Evolutionary conservation across 1,284 basidiomycete species (phyloP), one percentile per base, ranked within the genome.

Genomic region (Boletellus deceptivus): DNA sequence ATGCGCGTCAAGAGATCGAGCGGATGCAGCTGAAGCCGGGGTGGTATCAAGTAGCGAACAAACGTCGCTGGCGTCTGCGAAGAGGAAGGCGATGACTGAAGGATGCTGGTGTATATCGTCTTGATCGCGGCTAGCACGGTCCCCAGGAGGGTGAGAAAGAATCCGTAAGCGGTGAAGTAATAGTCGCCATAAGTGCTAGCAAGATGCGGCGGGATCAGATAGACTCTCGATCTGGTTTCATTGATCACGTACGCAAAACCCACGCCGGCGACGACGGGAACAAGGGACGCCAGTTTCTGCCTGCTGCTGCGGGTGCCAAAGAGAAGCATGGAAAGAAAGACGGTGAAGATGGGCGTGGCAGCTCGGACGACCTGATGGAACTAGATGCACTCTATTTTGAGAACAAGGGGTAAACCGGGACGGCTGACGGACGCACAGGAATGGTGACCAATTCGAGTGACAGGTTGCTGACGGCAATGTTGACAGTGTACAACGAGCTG

Each of bases 331-430:
- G 92, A 85, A 55, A 96, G 80, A 41, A 86, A 49, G 56, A 95
- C 86, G 3, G 90, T 93, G 72, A 97, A 97, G 48, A 97, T 78
- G 0, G 94, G 94, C 0, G 93, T 90, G 6, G 89, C 82, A 1
- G 93, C 90, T n/a, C 94, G 86, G 31, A 97, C 85, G 47, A 97
- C 92, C 75, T 97, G 94, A 68, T 98, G 94, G 62, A 97, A 93
- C 91, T 94, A 59, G 0, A 20, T 13, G 29, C 1, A 22, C 22
- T 3, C 4, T 3, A n/a, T 10, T 7, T 24, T 53, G 2, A 55
- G 37, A 31, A n/a, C 24, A 22, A 54, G 17, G 27, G 44, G 42
- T 3, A 20, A 4, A n/a, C 36, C 38, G 8, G 2, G 25, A 29
- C 24, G 17, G 11, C 5, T 3, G 22, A 34, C 8, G 25, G 16